Conservation (phyloP, 306 rosid species). For the Lablab purpureus region DNA sequence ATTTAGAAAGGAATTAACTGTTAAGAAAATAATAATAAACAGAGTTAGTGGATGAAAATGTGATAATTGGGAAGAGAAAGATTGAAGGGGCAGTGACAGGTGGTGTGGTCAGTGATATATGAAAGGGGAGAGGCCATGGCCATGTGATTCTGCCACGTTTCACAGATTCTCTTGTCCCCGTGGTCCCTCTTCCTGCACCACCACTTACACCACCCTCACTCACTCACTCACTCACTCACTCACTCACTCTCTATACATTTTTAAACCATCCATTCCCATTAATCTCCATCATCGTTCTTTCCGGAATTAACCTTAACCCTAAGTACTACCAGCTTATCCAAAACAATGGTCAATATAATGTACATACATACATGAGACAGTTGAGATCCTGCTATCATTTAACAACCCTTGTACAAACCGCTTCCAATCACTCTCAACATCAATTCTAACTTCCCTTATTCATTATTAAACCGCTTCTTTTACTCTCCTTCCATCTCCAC, state of each 20-base stretch:
- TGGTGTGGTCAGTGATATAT: conserved; percentile 21
- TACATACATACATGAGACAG: conserved; percentile 4
- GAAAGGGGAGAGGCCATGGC: conserved; percentile 48
- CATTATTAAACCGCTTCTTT: no score
- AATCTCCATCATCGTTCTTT: conserved; percentile 12
- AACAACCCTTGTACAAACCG: conserved; percentile 33
- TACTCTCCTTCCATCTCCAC: no score
- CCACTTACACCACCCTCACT: conserved; percentile 33
- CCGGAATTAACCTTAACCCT: background rate
- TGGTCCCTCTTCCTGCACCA: conserved; percentile 55
- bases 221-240: conserved; percentile 9
- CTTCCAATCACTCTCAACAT: conserved; percentile 2
- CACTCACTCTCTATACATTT: background rate
- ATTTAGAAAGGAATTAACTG: no score
- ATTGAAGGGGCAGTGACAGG: conserved; percentile 45
- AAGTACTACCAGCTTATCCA: conserved; percentile 9
- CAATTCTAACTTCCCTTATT: background rate
- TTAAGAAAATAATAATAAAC: no score
- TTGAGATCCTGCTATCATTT: conserved; percentile 32
- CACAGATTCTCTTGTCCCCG: conserved; percentile 57
- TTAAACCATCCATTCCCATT: conserved; percentile 1
- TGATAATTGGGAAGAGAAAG: conserved; percentile 35
- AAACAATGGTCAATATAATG: conserved; percentile 10
- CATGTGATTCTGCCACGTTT: conserved; percentile 64
- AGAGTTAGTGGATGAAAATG: background rate